Evolutionary conservation across 768 basidiomycete genomes (phyloP), one percentile per base, ranked within the genome.

Genomic region (Leccinum incarnatum): DNA sequence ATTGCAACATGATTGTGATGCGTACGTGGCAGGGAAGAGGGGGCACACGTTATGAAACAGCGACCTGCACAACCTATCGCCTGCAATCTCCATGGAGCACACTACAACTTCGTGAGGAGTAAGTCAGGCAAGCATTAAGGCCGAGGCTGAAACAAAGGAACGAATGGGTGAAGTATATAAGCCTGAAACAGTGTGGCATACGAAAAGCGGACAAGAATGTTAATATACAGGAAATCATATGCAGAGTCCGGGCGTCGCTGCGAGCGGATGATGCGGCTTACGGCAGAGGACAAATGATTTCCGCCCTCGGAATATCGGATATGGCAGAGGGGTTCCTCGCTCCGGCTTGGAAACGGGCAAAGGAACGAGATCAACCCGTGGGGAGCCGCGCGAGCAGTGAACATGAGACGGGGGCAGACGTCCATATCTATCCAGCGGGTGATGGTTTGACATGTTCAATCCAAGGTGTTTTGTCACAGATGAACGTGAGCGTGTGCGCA

Each of bases 401-500:
- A 60, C 10, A 19, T 21, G 47, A 45, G 47, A 54, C 37, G 14
- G 50, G 46, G 37, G 15, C 17, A 37, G 14, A 47, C 12, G 11
- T 14, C 56, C 34, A 59, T 52, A 40, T 60, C n/a, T 32, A 67
- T 55, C 51, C 47, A 10, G 52, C 48, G 42, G 45, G 14, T 19
- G 29, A 29, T 45, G 8, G 59, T 60, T 52, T 60, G 61, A 55
- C 57, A 54, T 21, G 65, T 46, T 23, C 25, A 52, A 40, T 67
- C 54, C 60, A 57, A 69, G 55, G n/a, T 50, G 59, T 36, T 21
- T 19, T 40, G 27, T 57, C 45, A 57, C 54, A 48, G 46, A 69
- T 69, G 67, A 60, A 32, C 67, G 66, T 68, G 67, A 67, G 54
- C 51, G 62, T 60, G 65, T 69, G 58, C 30, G 50, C 53, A 58